Evolutionary conservation across 2,329 filamentous ascomycete species (phyloP).

Genomic region (Penicillium sp.): DNA sequence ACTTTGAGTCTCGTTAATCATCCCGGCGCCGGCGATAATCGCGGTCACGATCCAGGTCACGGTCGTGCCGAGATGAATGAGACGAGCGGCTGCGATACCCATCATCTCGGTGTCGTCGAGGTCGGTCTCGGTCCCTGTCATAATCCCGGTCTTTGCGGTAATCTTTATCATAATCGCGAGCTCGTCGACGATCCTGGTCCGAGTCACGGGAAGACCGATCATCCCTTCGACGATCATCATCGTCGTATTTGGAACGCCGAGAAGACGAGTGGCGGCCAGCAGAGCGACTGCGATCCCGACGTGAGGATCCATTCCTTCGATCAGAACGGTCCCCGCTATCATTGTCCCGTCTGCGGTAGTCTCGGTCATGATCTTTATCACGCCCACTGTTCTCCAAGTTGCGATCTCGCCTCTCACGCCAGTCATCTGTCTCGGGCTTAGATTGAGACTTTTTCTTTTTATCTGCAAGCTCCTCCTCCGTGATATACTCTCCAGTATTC

Average conservation of each 20-base stretch:
- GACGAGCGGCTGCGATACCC: constrained; percentile 39
- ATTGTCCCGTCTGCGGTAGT: constrained; percentile 40
- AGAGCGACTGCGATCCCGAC: constrained; percentile 42
- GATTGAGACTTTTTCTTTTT: constrained; percentile 52
- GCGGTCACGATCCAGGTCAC: constrained; percentile 36
- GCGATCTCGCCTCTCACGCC: constrained; percentile 50
- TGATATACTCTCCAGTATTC: constrained; percentile 64
- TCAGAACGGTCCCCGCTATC: constrained; percentile 39
- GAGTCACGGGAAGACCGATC: constrained; percentile 39
- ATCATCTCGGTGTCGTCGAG: constrained; percentile 37
- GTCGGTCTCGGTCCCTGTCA: constrained; percentile 31
- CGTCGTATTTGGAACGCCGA: constrained; percentile 43
- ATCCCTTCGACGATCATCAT: constrained; percentile 35
- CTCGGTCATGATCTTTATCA: constrained; percentile 38
- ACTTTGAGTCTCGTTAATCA: constrained; percentile 20
- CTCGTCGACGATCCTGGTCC: constrained; percentile 26
- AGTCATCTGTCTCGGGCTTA: constrained; percentile 50
- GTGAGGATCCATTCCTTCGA: constrained; percentile 44
- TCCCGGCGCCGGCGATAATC: constrained; percentile 36
- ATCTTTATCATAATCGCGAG: constrained; percentile 33
- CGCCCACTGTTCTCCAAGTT: constrained; percentile 47
- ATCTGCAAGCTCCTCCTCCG: constrained; percentile 64
- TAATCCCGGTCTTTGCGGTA: constrained; percentile 38
- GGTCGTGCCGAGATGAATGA: constrained; percentile 34
- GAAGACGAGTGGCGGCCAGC: constrained; percentile 39